Conservation (phyloP, 441 rosid genomes). For the Pelargonium fulgidum region DNA sequence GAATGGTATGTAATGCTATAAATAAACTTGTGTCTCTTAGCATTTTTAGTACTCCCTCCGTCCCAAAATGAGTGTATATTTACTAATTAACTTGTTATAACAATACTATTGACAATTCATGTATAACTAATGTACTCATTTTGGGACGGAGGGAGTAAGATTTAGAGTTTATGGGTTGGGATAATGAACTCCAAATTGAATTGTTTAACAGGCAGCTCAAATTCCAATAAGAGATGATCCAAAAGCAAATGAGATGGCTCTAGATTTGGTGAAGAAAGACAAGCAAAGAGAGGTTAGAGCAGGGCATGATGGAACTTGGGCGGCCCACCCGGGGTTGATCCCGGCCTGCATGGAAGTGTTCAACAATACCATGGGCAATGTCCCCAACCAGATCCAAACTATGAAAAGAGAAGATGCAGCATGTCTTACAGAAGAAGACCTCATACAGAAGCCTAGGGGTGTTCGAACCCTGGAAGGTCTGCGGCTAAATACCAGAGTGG, state of each 20-base stretch:
- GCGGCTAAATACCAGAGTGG: conserved; percentile 79
- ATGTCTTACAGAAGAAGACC: conserved; percentile 59
- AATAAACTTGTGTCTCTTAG: no score
- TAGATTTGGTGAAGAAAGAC: conserved; percentile 76
- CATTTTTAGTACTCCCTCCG: no score
- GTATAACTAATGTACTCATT: no score
- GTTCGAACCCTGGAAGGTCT: conserved; percentile 73
- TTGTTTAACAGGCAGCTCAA: conserved; percentile 71
- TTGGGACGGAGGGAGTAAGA: no score
- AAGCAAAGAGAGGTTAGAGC: conserved; percentile 77
- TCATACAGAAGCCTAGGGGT: conserved; percentile 68
- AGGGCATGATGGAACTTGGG: conserved; percentile 97
- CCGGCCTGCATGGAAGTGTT: conserved; percentile 63
- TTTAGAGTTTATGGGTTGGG: no score
- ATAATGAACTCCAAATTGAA: background rate
- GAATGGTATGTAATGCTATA: conserved; percentile 47
- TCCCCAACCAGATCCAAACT: conserved; percentile 57
- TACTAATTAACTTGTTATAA: no score
- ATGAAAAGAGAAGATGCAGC: conserved; percentile 60
- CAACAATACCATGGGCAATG: conserved; percentile 54
- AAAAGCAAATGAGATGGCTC: conserved; percentile 66
- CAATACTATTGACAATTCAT: no score
- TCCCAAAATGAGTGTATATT: no score
- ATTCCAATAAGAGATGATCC: conserved; percentile 81
- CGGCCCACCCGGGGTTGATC: conserved; percentile 93